Percentiles rank a stretch among this genome's conserved stretches.
Evolutionary conservation across 768 basidiomycete genomes (phyloP).

Genomic region (Podaxis mareebaensis): DNA sequence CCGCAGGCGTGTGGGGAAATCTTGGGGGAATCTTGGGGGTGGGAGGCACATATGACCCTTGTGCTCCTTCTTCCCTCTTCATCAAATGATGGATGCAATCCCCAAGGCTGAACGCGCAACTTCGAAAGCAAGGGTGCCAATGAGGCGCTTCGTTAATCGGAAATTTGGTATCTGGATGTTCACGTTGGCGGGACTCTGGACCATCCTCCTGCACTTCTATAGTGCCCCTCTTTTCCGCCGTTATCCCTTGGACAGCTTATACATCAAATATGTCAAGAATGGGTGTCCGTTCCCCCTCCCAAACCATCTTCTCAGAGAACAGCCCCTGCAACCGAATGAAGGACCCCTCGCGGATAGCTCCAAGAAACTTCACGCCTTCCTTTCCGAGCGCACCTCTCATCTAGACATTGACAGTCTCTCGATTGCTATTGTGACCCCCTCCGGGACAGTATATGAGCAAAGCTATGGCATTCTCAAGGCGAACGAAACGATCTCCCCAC

Average conservation of each 20-base stretch:
- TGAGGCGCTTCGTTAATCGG: neutral
- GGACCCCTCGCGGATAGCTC: slow-evolving; percentile 24
- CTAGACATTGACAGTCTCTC: slow-evolving; percentile 50
- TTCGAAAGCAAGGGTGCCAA: neutral
- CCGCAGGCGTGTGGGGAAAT: neutral
- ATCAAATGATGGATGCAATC: neutral
- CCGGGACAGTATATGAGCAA: slow-evolving; percentile 44
- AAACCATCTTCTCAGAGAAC: slow-evolving; percentile 27
- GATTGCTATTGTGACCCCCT: slow-evolving; percentile 48
- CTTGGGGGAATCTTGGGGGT: neutral
- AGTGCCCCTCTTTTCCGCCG: neutral
- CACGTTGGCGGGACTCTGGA: slow-evolving; percentile 1
- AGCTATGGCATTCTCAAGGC: slow-evolving; percentile 44
- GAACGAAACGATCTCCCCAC: slow-evolving; percentile 37
- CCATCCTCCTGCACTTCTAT: neutral
- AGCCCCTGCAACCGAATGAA: slow-evolving; percentile 26
- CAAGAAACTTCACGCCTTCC: slow-evolving; percentile 27
- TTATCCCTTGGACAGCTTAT: neutral
- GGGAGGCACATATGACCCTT: neutral
- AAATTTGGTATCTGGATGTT: neutral
- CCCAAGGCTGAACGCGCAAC: neutral
- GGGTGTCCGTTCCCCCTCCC: slow-evolving; percentile 26
- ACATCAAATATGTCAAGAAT: neutral
- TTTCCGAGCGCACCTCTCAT: slow-evolving; percentile 28
- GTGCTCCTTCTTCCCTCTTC: neutral